Evolutionary conservation across 2,329 filamentous ascomycete species (phyloP).

Genomic region (Fusarium ambrosium): DNA sequence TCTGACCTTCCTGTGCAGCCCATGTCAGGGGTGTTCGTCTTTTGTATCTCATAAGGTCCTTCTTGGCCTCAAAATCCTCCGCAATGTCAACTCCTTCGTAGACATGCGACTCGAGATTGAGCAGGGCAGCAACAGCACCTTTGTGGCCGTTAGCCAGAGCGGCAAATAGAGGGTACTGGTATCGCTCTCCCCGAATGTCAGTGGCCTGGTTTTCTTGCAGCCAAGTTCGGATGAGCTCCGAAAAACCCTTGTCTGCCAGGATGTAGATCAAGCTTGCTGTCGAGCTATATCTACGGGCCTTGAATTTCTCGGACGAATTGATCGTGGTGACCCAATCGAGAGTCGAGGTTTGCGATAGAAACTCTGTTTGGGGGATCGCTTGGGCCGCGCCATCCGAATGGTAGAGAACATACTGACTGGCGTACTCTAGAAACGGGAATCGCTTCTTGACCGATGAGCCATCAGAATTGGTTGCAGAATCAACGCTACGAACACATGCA

Average conservation of each 20-base stretch:
- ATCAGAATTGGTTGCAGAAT: not conserved
- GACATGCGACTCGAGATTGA: too few relatives aligned
- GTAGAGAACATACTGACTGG: conserved; percentile 13
- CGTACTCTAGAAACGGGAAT: conserved; percentile 33
- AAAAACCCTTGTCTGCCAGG: conserved; percentile 18
- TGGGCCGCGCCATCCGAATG: conserved; percentile 14
- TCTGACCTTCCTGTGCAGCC: not conserved
- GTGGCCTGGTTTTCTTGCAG: rapidly evolving
- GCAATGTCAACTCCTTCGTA: too few relatives aligned
- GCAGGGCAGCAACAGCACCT: not conserved
- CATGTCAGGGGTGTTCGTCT: not conserved
- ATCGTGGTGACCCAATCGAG: rapidly evolving
- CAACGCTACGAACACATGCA: not conserved
- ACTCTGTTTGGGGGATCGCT: rapidly evolving
- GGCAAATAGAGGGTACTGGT: conserved; percentile 20
- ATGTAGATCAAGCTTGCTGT: conserved; percentile 14
- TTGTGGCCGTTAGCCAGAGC: conserved; percentile 21
- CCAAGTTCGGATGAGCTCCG: not conserved
- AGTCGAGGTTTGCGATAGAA: not conserved
- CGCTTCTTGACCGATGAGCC: not conserved
- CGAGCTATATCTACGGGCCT: not conserved
- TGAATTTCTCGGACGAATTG: conserved; percentile 10
- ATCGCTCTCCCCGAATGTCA: conserved; percentile 1
- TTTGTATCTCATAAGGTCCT: too few relatives aligned
- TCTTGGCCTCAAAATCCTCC: not conserved